A percentile compares a stretch with the other conserved stretches of the same genome.
Conservation (phyloP, 2,329 filamentous ascomycete genomes). For the Phyllosticta citrichinensis region DNA sequence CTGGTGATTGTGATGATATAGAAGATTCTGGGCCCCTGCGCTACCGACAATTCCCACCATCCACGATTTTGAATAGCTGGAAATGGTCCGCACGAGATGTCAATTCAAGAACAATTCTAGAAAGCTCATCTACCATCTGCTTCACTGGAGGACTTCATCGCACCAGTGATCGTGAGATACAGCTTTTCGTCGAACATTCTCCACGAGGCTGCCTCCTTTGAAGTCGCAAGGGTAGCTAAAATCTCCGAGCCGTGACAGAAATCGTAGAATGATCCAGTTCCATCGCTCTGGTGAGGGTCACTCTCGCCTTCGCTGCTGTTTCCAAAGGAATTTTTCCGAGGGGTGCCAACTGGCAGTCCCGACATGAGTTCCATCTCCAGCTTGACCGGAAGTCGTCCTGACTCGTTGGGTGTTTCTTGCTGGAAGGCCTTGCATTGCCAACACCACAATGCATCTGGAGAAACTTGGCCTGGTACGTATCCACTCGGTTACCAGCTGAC, state of each 20-base stretch:
- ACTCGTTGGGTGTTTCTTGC: background rate
- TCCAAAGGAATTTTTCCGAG: background rate
- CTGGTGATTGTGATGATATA: background rate
- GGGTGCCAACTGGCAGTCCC: background rate
- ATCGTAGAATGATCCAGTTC: too few species aligned
- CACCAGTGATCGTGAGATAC: too few species aligned
- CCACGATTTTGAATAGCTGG: background rate
- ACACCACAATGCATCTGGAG: background rate
- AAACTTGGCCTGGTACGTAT: too few species aligned
- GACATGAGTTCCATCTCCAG: background rate
- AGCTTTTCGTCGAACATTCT: too few species aligned
- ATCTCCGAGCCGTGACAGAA: too few species aligned
- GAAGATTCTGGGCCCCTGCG: background rate
- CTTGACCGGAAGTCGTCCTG: background rate
- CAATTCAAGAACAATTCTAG: background rate
- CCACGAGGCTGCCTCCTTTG: too few species aligned
- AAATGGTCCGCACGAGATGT: background rate
- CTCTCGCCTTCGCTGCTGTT: background rate
- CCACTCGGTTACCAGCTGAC: too few species aligned
- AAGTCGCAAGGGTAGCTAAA: too few species aligned
- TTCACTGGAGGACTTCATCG: too few species aligned
- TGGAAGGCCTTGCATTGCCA: background rate
- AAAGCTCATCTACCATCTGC: background rate
- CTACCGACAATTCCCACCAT: background rate
- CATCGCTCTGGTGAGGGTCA: too few species aligned